These are phyloP conservation scores for Russula virescens DNA, from an alignment of 768 basidiomycete species.

Conservation along the genomic window DNA sequence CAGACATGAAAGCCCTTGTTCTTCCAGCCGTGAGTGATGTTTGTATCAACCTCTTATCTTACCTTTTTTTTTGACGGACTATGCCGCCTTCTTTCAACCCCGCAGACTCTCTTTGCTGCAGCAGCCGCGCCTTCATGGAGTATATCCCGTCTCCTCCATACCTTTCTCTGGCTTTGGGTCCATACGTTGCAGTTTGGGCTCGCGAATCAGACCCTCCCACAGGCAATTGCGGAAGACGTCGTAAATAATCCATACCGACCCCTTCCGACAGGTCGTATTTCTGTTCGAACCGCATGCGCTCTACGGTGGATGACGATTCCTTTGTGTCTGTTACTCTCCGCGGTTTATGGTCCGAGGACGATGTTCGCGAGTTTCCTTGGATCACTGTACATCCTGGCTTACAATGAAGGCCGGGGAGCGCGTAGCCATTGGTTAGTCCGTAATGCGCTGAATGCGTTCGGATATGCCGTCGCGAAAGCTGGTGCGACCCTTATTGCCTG, in stretches of 20 bases:
- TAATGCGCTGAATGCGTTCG: constrained; percentile 34
- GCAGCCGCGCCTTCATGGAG: constrained; percentile 21
- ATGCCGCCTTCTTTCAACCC: not conserved
- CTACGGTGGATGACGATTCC: constrained; percentile 31
- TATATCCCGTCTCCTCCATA: constrained; percentile 9
- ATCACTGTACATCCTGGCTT: constrained; percentile 23
- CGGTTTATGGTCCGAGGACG: constrained; percentile 19
- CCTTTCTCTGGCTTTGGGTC: constrained; percentile 32
- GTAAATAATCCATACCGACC: constrained; percentile 33
- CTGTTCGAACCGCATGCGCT: constrained; percentile 18
- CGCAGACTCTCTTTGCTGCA: constrained; percentile 20
- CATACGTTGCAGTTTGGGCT: constrained; percentile 30
- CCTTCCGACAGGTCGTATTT: constrained; percentile 31
- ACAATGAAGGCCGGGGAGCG: constrained; percentile 28
- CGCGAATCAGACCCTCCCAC: constrained; percentile 30
- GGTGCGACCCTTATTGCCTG: constrained; percentile 37
- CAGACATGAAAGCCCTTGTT: constrained; percentile 27
- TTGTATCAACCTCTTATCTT: not conserved
- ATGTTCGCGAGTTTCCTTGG: constrained; percentile 22
- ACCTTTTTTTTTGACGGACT: not conserved
- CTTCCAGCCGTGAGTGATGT: constrained; percentile 26
- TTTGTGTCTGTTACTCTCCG: constrained; percentile 27
- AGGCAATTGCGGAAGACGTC: constrained; percentile 27
- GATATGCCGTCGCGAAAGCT: constrained; percentile 35
- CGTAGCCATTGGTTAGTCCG: constrained; percentile 33